phyloP scores from a whole-genome alignment of 2,329 filamentous ascomycete species.

The Aureobasidium musti region DNA sequence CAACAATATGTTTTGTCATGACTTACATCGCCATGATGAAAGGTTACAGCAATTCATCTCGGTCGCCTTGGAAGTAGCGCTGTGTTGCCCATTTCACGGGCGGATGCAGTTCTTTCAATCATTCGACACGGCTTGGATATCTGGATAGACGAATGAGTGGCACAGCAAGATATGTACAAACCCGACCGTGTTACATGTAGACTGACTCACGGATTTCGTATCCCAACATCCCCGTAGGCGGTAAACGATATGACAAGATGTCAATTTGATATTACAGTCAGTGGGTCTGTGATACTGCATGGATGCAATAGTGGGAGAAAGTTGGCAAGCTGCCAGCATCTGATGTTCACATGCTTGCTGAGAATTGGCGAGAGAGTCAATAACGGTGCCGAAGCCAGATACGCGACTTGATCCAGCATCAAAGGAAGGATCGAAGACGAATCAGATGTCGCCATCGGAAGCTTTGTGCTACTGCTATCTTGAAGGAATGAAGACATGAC shows the following conservation, averaged over 20 bases:
- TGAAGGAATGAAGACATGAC: constrained; percentile 5
- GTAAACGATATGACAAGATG: background rate
- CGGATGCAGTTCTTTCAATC: background rate
- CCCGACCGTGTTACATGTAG: background rate
- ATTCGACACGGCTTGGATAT: constrained; percentile 6
- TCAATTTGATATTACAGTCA: background rate
- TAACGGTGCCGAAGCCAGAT: constrained; percentile 23
- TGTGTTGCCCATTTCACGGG: background rate
- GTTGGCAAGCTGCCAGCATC: background rate
- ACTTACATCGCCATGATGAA: background rate
- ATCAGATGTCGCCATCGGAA: constrained; percentile 9
- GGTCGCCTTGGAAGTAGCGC: background rate
- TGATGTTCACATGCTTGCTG: constrained; percentile 24
- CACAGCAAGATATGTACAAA: background rate
- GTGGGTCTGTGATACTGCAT: background rate
- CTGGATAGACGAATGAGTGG: constrained; percentile 1
- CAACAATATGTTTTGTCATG: background rate
- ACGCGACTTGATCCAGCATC: constrained; percentile 5
- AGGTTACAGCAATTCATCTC: constrained; percentile 6
- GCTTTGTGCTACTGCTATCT: constrained; percentile 4
- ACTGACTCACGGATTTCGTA: constrained; percentile 3
- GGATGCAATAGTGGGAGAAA: background rate
- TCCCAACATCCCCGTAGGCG: constrained; percentile 16
- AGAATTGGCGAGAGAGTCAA: background rate
- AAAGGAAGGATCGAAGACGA: background rate